phyloP scores from a whole-genome alignment of 495 filamentous ascomycete genomes.

The Neurospora sp. region DNA sequence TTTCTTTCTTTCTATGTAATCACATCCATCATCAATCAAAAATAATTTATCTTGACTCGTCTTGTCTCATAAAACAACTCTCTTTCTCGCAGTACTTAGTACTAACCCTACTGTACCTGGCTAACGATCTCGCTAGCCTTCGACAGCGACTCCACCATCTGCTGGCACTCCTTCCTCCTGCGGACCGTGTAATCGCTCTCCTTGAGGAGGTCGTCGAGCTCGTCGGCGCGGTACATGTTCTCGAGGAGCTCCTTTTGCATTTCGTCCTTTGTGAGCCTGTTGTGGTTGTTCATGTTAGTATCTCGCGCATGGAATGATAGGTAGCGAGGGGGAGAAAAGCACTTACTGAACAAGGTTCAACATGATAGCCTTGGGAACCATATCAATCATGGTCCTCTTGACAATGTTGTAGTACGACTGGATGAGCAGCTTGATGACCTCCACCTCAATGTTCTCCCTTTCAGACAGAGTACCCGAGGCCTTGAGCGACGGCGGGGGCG shows the following conservation, averaged over 20 bases:
- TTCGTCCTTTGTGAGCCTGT: constrained; percentile 87
- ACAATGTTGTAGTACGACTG: constrained; percentile 97
- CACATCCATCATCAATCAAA: background rate
- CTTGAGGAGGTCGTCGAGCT: constrained; percentile 89
- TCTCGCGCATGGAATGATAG: background rate
- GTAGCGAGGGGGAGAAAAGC: background rate
- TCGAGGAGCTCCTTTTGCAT: constrained; percentile 99
- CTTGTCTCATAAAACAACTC: background rate
- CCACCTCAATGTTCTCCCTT: constrained; percentile 87
- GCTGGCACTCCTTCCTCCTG: constrained; percentile 94
- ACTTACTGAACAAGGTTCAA: constrained; percentile 85
- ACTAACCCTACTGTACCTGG: constrained; percentile 66
- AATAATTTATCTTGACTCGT: background rate
- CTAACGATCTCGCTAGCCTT: constrained; percentile 93
- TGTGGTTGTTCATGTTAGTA: background rate
- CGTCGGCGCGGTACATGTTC: constrained; percentile 86
- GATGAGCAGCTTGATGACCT: constrained; percentile 97
- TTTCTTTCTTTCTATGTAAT: background rate
- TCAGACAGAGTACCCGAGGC: constrained; percentile 87
- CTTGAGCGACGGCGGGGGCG: constrained; percentile 86
- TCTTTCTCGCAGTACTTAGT: background rate
- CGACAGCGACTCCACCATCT: constrained; percentile 90
- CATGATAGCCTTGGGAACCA: constrained; percentile 99
- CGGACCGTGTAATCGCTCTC: constrained; percentile 96
- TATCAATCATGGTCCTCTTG: constrained; percentile 96